Percentiles rank a stretch among this genome's conserved stretches.
Evolutionary conservation across 192 early-diverging fungal genomes (phyloP).

Genomic region (Rhizophlyctis rosea): DNA sequence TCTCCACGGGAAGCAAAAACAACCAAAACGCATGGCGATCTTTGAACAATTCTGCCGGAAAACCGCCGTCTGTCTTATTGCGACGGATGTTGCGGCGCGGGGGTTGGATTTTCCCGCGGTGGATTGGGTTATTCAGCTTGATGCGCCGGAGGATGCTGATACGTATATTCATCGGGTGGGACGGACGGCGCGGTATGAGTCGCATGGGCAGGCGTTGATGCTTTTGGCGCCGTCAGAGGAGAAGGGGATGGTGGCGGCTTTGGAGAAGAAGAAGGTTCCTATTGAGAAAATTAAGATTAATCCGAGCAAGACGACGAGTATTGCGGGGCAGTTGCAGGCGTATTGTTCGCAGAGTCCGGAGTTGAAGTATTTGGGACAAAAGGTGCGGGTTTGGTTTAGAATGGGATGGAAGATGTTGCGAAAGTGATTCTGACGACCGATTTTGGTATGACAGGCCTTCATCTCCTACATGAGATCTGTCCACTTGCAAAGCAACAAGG

Average conservation of each 20-base stretch:
- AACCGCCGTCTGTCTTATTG: conserved; percentile 77
- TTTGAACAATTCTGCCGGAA: conserved; percentile 85
- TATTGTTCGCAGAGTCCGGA: conserved; percentile 92
- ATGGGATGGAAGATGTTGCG: conserved; percentile 5
- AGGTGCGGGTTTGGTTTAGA: conserved; percentile 50
- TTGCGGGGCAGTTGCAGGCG: conserved; percentile 80
- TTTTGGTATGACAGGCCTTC: conserved; percentile 61
- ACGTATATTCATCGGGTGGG: conserved; percentile 99
- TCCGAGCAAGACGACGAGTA: conserved; percentile 73
- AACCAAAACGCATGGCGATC: conserved; percentile 88
- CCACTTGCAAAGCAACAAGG: conserved; percentile 88
- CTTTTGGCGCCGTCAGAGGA: conserved; percentile 87
- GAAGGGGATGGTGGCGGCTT: conserved; percentile 70
- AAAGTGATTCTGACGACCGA: background rate
- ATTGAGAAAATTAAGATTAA: conserved; percentile 88
- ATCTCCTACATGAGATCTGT: conserved; percentile 93
- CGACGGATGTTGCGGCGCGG: conserved; percentile 93
- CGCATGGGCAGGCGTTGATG: conserved; percentile 81
- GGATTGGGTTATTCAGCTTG: conserved; percentile 97
- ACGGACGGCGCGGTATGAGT: conserved; percentile 91
- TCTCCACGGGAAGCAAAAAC: conserved; percentile 97
- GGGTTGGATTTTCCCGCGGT: conserved; percentile 98
- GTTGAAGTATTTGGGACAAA: conserved; percentile 95
- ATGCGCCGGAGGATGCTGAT: conserved; percentile 93
- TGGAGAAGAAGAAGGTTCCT: conserved; percentile 76